Evolutionary conservation across 306 rosid genomes (phyloP).

Genomic region (Prunus kanzakura): DNA sequence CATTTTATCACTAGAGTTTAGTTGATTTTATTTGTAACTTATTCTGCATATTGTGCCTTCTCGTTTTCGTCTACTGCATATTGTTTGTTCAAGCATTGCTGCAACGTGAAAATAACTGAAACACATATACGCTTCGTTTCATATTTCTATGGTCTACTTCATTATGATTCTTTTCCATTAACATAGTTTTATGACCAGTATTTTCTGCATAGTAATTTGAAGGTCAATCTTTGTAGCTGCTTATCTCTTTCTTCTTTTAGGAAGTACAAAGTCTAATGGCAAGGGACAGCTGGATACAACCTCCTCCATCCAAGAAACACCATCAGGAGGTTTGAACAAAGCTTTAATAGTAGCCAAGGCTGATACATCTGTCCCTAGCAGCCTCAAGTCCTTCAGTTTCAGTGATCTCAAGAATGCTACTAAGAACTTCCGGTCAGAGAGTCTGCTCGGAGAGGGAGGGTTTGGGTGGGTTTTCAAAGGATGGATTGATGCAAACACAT

Average conservation of each 20-base stretch:
- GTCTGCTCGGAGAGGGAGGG: conserved; percentile 85
- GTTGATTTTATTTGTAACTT: neutral
- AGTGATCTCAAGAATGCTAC: conserved; percentile 78
- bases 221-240: conserved; percentile 15
- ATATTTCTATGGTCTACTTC: neutral
- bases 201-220: neutral
- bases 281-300: conserved; percentile 35
- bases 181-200: neutral
- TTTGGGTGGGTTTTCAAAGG: conserved; percentile 89
- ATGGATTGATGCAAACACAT: conserved; percentile 73
- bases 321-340: conserved; percentile 6
- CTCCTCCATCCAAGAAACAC: conserved; percentile 14
- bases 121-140: neutral
- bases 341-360: conserved; percentile 24
- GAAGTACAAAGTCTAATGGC: conserved; percentile 30
- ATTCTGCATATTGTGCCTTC: neutral
- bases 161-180: neutral
- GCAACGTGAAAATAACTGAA: neutral
- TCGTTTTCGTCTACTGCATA: neutral
- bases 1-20: neutral
- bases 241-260: conserved; percentile 25
- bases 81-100: neutral
- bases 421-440: conserved; percentile 70
- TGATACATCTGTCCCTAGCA: conserved; percentile 29
- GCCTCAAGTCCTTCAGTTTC: conserved; percentile 63